Conservation (phyloP, 768 basidiomycete species). For the Neoboletus magnificus region DNA sequence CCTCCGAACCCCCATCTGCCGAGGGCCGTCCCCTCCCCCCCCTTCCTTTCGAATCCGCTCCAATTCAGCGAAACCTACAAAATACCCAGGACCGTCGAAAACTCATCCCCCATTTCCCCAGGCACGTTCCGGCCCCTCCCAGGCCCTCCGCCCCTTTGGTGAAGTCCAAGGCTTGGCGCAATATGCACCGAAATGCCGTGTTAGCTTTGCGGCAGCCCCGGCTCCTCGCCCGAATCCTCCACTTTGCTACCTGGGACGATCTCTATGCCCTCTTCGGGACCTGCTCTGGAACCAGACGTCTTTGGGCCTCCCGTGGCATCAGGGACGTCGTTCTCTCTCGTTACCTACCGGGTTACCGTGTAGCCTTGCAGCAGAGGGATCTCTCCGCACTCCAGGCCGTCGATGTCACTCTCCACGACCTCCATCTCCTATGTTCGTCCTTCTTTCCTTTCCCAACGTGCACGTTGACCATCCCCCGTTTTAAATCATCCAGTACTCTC, state of each 20-base stretch:
- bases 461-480: slow-evolving; percentile 3
- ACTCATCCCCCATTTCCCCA: background rate
- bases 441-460: slow-evolving; percentile 7
- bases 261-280: slow-evolving; percentile 39
- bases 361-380: slow-evolving; percentile 42
- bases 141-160: slow-evolving; percentile 1
- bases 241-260: slow-evolving; percentile 35
- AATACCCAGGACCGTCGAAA: background rate
- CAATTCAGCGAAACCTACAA: background rate
- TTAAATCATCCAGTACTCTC: slow-evolving; percentile 51
- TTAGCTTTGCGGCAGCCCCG: slow-evolving; percentile 33
- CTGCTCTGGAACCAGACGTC: slow-evolving; percentile 33
- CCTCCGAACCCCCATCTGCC: slow-evolving; percentile 17
- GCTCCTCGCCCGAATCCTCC: slow-evolving; percentile 34
- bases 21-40: slow-evolving; percentile 22
- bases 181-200: slow-evolving; percentile 26
- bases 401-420: slow-evolving; percentile 52
- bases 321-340: slow-evolving; percentile 40
- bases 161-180: slow-evolving; percentile 25
- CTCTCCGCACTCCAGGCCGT: slow-evolving; percentile 43
- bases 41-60: slow-evolving; percentile 1
- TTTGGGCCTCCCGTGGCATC: slow-evolving; percentile 32
- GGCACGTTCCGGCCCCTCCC: background rate
- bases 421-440: slow-evolving; percentile 63
- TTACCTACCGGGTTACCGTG: slow-evolving; percentile 58